Conservation (phyloP, 1,284 basidiomycete genomes). For the Jaminaea rosea region DNA sequence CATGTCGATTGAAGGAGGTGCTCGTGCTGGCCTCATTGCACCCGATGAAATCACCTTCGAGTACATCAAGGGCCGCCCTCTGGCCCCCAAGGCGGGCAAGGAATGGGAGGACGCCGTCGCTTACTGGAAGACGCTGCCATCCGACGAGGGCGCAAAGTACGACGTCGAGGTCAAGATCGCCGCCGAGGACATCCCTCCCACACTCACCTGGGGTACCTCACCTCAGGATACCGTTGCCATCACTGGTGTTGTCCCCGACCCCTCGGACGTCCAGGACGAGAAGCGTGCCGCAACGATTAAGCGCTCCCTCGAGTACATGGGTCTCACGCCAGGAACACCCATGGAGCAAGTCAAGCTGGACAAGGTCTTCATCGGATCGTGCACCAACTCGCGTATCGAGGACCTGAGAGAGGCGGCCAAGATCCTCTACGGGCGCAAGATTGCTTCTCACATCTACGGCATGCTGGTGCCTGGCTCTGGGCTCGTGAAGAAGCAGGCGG, state of each 20-base stretch:
- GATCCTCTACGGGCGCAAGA: constrained; percentile 39
- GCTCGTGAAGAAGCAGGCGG: constrained; percentile 45
- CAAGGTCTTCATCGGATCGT: constrained; percentile 46
- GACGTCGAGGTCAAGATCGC: constrained; percentile 39
- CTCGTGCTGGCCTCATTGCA: constrained; percentile 45
- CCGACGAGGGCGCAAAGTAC: constrained; percentile 39
- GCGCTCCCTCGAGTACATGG: constrained; percentile 44
- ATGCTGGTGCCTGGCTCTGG: constrained; percentile 46
- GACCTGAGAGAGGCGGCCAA: constrained; percentile 42
- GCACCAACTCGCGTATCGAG: constrained; percentile 46
- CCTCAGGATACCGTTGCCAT: constrained; percentile 43
- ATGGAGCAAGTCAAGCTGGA: constrained; percentile 46
- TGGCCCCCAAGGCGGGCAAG: constrained; percentile 35
- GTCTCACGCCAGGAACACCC: constrained; percentile 35
- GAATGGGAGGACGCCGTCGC: constrained; percentile 39
- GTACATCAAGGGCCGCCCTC: constrained; percentile 42
- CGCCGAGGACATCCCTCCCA: constrained; percentile 42
- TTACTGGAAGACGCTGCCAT: constrained; percentile 42
- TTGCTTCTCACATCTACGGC: constrained; percentile 34
- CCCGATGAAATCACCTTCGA: constrained; percentile 44
- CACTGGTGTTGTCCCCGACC: constrained; percentile 40
- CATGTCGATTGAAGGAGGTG: constrained; percentile 47
- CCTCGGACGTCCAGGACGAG: constrained; percentile 31
- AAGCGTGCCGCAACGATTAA: constrained; percentile 26
- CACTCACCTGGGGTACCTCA: constrained; percentile 43